Evolutionary conservation across 345 rosid species (phyloP).

Genomic region (Citrus australasica): DNA sequence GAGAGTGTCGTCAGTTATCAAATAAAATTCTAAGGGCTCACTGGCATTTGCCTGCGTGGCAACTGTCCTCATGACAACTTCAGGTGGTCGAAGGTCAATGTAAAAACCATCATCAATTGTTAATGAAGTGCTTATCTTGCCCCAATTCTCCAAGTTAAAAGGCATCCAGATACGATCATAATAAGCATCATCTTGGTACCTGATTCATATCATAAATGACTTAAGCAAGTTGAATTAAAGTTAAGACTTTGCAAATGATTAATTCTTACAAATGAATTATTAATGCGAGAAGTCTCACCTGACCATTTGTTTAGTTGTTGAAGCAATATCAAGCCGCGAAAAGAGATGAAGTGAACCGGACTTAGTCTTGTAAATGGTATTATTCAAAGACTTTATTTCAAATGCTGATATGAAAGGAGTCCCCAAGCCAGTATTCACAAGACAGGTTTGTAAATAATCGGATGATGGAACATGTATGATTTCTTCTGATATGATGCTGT

Average conservation of each 20-base stretch:
- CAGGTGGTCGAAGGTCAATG: constrained; percentile 23
- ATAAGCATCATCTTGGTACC: constrained; percentile 6
- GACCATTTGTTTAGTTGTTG: too few relatives aligned
- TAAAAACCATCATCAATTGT: constrained; percentile 12
- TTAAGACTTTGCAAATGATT: not conserved
- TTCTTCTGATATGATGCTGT: not conserved
- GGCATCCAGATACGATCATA: not conserved
- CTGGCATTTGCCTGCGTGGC: not conserved
- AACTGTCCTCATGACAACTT: constrained; percentile 30
- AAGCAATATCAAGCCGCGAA: too few relatives aligned
- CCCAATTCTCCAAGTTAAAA: not conserved
- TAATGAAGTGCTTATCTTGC: not conserved
- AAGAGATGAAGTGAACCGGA: not conserved
- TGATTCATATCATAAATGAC: not conserved
- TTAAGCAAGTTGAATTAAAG: not conserved
- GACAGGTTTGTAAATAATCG: too few relatives aligned
- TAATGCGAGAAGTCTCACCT: too few relatives aligned
- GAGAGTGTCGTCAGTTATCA: not conserved
- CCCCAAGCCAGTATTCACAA: too few relatives aligned
- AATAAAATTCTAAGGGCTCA: constrained; percentile 32
- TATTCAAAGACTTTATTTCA: constrained; percentile 13
- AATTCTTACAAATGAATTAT: not conserved
- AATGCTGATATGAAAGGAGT: not conserved
- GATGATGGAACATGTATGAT: too few relatives aligned
- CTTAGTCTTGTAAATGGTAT: constrained; percentile 4